phyloP scores from a whole-genome alignment of 1,139 yeast species.

The Taiozyma sp. region DNA sequence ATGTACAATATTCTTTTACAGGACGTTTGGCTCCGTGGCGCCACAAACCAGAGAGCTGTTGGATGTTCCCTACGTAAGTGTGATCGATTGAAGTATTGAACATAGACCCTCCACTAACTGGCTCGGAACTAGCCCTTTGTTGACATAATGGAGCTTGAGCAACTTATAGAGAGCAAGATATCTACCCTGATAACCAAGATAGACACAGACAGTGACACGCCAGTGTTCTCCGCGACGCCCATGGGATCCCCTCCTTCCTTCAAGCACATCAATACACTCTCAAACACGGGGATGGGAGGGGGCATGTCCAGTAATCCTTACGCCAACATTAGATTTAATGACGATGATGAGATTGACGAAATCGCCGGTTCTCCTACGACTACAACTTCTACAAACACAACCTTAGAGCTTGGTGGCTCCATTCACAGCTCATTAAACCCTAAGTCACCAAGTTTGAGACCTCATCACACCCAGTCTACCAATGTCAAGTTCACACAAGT shows the following conservation, averaged over 20 bases:
- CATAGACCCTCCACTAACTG: background rate
- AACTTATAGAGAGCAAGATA: slow-evolving; percentile 4
- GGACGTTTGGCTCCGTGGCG: slow-evolving; percentile 61
- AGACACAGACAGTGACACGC: slow-evolving; percentile 16
- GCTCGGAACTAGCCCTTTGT: slow-evolving; percentile 1
- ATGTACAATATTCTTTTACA: slow-evolving; percentile 63
- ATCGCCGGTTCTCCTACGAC: slow-evolving; percentile 6
- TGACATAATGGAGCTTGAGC: background rate
- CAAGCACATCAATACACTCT: slow-evolving; percentile 5
- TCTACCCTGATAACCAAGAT: slow-evolving; percentile 22
- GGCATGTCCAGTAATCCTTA: slow-evolving; percentile 11
- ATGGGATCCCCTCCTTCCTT: slow-evolving; percentile 19
- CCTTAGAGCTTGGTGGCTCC: slow-evolving; percentile 3
- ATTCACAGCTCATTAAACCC: slow-evolving; percentile 1
- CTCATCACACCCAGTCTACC: slow-evolving; percentile 5
- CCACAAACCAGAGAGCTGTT: slow-evolving; percentile 43
- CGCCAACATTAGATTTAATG: slow-evolving; percentile 11
- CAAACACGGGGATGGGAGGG: background rate
- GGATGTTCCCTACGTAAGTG: slow-evolving; percentile 30
- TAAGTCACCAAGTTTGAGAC: slow-evolving; percentile 9
- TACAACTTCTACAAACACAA: background rate
- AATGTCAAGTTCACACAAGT: slow-evolving; percentile 23
- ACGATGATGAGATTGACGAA: slow-evolving; percentile 5
- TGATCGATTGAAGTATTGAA: slow-evolving; percentile 8
- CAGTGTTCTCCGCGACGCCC: slow-evolving; percentile 16